These are phyloP conservation scores for Anethum foeniculum DNA, from an alignment of 140 eudicot species.

Conservation along the genomic window DNA sequence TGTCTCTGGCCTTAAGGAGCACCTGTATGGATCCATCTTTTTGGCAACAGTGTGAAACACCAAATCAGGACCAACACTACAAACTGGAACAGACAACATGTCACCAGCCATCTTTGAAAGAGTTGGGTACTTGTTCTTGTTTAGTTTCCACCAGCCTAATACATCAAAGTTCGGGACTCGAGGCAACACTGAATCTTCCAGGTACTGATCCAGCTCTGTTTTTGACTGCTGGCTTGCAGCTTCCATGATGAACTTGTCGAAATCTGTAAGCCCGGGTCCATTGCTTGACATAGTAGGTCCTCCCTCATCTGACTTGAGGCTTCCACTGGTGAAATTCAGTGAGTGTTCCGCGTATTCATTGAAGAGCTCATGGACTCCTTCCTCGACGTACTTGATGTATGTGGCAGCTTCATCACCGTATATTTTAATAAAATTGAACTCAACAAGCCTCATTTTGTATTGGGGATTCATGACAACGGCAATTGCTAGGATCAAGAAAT, in stretches of 20 bases:
- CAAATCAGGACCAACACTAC: slow-evolving; percentile 5
- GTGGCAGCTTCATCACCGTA: slow-evolving; percentile 68
- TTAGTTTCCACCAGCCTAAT: slow-evolving; percentile 15
- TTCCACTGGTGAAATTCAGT: slow-evolving; percentile 28
- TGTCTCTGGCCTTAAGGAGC: slow-evolving; percentile 47
- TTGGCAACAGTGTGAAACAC: slow-evolving; percentile 8
- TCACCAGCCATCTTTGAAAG: slow-evolving; percentile 10
- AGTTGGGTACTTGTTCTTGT: slow-evolving; percentile 16
- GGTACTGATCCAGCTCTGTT: slow-evolving; percentile 38
- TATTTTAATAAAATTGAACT: slow-evolving; percentile 74
- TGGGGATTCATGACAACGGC: slow-evolving; percentile 97
- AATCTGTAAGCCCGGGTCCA: slow-evolving; percentile 26
- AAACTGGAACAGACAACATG: slow-evolving; percentile 12
- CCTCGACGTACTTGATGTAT: slow-evolving; percentile 56
- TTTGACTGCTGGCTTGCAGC: slow-evolving; percentile 29
- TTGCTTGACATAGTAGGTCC: neutral
- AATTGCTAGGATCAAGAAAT: slow-evolving; percentile 57
- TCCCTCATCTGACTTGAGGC: slow-evolving; percentile 17
- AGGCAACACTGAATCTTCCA: slow-evolving; percentile 34
- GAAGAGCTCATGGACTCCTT: slow-evolving; percentile 86
- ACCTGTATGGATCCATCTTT: slow-evolving; percentile 52
- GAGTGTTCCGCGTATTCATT: slow-evolving; percentile 50
- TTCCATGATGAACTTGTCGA: slow-evolving; percentile 29
- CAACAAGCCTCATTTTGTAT: slow-evolving; percentile 85
- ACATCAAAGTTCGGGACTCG: slow-evolving; percentile 17